phyloP scores from a whole-genome alignment of 1,284 basidiomycete species.

The Cryptococcus neoformans region DNA sequence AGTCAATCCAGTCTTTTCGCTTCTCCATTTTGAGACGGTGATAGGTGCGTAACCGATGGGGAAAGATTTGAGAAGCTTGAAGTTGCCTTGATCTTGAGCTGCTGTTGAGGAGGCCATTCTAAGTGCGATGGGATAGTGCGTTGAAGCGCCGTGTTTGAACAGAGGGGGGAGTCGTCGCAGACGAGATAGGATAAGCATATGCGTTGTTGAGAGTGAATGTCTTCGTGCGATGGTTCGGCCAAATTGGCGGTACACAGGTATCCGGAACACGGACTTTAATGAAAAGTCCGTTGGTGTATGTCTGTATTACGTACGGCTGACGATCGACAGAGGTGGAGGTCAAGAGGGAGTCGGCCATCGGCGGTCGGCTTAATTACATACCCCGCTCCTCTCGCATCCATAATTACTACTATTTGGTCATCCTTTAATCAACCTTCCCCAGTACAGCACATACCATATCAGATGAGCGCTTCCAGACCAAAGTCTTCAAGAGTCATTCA shows the following conservation, averaged over 20 bases:
- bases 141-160: background rate
- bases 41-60: slow-evolving; percentile 46
- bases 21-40: slow-evolving; percentile 47
- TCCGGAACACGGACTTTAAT: too few relatives aligned
- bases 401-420: background rate
- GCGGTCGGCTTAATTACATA: too few relatives aligned
- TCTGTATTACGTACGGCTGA: too few relatives aligned
- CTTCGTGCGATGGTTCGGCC: too few relatives aligned
- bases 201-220: background rate
- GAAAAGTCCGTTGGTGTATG: too few relatives aligned
- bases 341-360: too few relatives aligned
- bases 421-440: background rate
- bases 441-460: background rate
- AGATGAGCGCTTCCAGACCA: slow-evolving; percentile 16
- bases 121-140: background rate
- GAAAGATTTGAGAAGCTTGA: slow-evolving; percentile 43
- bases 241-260: too few relatives aligned
- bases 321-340: too few relatives aligned
- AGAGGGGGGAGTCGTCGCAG: background rate
- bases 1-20: slow-evolving; percentile 50
- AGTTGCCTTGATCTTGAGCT: slow-evolving; percentile 37
- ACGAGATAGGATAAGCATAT: background rate
- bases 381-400: too few relatives aligned
- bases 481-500: slow-evolving; percentile 13
- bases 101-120: slow-evolving; percentile 9